phyloP scores from a whole-genome alignment of 2,329 filamentous ascomycete genomes.

The Emmonsia crescens region DNA sequence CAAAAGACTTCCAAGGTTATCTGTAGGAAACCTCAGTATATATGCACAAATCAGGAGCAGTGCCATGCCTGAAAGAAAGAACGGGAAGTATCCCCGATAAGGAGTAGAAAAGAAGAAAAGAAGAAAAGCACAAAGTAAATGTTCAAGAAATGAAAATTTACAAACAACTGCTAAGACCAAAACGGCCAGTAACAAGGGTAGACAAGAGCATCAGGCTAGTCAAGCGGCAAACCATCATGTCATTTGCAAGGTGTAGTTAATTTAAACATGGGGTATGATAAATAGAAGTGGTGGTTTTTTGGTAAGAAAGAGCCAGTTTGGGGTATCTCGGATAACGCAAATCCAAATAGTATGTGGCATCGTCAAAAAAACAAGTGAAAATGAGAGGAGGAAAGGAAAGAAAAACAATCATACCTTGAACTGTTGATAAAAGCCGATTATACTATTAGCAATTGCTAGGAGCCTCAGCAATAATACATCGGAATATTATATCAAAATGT shows the following conservation, averaged over 20 bases:
- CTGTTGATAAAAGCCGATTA: background rate
- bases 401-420: background rate
- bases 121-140: background rate
- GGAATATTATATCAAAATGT: background rate
- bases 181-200: background rate
- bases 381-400: background rate
- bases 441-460: background rate
- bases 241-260: background rate
- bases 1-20: background rate
- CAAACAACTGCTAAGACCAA: background rate
- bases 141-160: background rate
- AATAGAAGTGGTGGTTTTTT: background rate
- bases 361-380: background rate
- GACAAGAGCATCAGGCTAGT: background rate
- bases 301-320: background rate
- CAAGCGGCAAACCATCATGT: background rate
- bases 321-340: background rate
- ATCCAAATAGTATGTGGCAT: background rate
- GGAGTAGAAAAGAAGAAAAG: background rate
- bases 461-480: conserved; percentile 1
- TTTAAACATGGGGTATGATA: background rate
- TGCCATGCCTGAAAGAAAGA: background rate
- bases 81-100: background rate
- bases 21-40: background rate
- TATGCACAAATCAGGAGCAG: background rate